Conservation (phyloP, 78 protist species). For the Isochrysis galbana region DNA sequence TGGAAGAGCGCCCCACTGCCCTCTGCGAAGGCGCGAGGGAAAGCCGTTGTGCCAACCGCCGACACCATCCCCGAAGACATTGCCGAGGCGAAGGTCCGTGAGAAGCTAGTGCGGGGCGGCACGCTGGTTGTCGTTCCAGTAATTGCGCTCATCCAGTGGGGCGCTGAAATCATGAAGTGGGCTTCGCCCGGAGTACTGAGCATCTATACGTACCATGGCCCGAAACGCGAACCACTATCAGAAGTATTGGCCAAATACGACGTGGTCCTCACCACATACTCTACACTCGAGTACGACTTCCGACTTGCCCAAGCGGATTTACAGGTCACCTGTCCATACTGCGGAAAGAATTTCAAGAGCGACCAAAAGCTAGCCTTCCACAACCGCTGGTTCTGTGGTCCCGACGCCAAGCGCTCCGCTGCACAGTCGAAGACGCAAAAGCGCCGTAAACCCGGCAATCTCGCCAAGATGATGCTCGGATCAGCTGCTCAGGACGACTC, state of each 20-base stretch:
- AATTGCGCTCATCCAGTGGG: slow-evolving; percentile 55
- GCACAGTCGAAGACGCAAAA: slow-evolving; percentile 15
- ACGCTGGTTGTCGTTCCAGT: slow-evolving; percentile 56
- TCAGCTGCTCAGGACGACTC: not conserved
- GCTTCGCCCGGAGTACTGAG: slow-evolving; percentile 34
- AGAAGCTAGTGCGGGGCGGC: not conserved
- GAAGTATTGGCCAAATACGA: slow-evolving; percentile 2
- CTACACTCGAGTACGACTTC: slow-evolving; percentile 34
- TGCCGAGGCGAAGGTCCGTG: not conserved
- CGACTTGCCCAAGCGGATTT: not conserved
- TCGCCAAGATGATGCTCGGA: not conserved
- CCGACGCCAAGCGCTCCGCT: not conserved
- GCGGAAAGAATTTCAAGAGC: not conserved
- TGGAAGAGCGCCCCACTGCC: not conserved
- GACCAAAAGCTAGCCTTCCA: slow-evolving; percentile 25
- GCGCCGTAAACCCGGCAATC: not conserved
- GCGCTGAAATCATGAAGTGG: slow-evolving; percentile 30
- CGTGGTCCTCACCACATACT: slow-evolving; percentile 59
- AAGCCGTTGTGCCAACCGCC: not conserved
- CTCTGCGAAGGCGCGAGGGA: not conserved
- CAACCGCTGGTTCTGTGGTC: slow-evolving; percentile 19
- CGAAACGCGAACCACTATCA: not conserved
- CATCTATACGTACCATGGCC: slow-evolving; percentile 44
- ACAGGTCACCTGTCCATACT: not conserved
- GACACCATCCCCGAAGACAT: not conserved